Base-by-base conservation (phyloP, 2,329 filamentous ascomycete species). In the Exophiala spinifera region DNA sequence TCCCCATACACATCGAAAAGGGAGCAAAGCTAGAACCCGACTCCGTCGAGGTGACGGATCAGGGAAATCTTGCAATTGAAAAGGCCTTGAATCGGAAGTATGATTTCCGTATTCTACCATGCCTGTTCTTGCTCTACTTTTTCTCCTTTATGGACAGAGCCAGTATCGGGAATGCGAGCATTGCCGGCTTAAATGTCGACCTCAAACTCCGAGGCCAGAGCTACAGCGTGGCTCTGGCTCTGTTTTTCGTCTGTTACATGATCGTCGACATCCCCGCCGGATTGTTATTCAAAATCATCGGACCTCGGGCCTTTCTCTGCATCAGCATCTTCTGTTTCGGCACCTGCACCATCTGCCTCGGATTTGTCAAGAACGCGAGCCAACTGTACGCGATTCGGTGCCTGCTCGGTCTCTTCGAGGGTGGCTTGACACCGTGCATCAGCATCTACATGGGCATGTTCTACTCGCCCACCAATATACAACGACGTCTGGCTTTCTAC, bases 81-180 rank as follows among this genome's bases (percentile, higher is more conserved):
- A 49, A 49, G 20, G 15, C n/a, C 8, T 31, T 49, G 46, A 39
- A 49, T 28, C 33, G 46, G 10, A 49, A 49, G 40, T 49, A n/a
- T 13, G 46, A 49, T 17, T 40, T 40, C 11, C 46, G 31, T 19
- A 79, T 86, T 19, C 70, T 86, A 7, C 83, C 84, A 0, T 69
- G 84, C 7, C 74, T 88, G n/a, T 78, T 82, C 0, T 64, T 86
- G 0, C 70, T 87, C 1, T 86, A 86, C 61, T 73, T 87, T 11
- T 86, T 82, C 69, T 86, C 83, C 1, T 80, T 80, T 59, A 73
- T 81, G 51, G 86, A 88, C 67, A 78, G 86, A 42, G 86, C 85
- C 13, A 88, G 88, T 65, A 83, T 88, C 33, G 85, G 85, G 31
- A 88, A 88, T 63, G 85, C 85, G 17, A 82, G 82, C 55, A 81